Conservation (phyloP, 129 eudicot species). For the Artemisia tridentata region DNA sequence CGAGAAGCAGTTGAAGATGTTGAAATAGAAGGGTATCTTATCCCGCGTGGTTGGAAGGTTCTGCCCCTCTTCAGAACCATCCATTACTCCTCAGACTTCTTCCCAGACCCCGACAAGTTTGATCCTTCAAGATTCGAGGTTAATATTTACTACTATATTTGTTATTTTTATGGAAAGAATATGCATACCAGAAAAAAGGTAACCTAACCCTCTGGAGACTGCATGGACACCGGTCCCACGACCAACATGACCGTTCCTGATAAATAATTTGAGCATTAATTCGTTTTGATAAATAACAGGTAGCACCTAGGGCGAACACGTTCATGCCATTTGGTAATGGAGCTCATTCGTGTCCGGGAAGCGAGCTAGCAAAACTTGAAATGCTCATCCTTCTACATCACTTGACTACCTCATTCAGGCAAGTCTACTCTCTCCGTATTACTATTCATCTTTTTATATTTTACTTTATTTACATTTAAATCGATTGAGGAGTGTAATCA, state of each 20-base stretch:
- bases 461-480: background rate
- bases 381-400: slow-evolving; percentile 77
- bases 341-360: slow-evolving; percentile 86
- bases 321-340: slow-evolving; percentile 89
- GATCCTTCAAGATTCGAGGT: slow-evolving; percentile 97
- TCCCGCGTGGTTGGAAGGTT: slow-evolving; percentile 96
- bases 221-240: too few relatives aligned
- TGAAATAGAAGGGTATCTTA: slow-evolving; percentile 68
- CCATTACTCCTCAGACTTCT: slow-evolving; percentile 63
- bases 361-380: slow-evolving; percentile 82
- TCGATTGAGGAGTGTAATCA: background rate
- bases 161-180: too few relatives aligned
- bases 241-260: too few relatives aligned
- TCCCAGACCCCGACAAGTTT: slow-evolving; percentile 72
- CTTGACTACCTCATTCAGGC: slow-evolving; percentile 66
- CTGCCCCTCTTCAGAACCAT: slow-evolving; percentile 86
- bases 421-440: slow-evolving; percentile 13
- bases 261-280: background rate
- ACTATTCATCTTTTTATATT: background rate
- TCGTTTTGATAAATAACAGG: slow-evolving; percentile 35
- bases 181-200: too few relatives aligned
- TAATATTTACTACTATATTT: too few relatives aligned
- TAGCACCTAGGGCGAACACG: slow-evolving; percentile 63
- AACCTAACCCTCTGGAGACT: too few relatives aligned
- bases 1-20: slow-evolving; percentile 92